Percentiles rank a stretch among this genome's conserved stretches.
phyloP scores from a whole-genome alignment of 306 rosid species.

The Trifolium fragiferum region DNA sequence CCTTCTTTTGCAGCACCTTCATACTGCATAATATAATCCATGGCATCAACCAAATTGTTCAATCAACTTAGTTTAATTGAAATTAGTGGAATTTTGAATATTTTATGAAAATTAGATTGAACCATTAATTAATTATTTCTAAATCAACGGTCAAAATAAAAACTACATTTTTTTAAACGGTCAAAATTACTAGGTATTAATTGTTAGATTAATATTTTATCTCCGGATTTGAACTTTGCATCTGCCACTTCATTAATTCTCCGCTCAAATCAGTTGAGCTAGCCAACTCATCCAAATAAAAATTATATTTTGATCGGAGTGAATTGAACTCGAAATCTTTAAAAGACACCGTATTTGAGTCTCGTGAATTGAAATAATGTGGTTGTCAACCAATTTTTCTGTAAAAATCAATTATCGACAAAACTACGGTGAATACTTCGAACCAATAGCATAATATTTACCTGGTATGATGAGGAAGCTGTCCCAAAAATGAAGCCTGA shows the following conservation, averaged over 20 bases:
- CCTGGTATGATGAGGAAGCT: slow-evolving; percentile 40
- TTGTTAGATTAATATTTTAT: too few species aligned
- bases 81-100: neutral
- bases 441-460: neutral
- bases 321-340: neutral
- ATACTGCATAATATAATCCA: neutral
- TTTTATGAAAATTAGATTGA: neutral
- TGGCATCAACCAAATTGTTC: neutral
- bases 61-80: neutral
- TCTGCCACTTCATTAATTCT: too few species aligned
- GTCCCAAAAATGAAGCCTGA: slow-evolving; percentile 34
- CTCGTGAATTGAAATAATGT: neutral
- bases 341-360: too few species aligned
- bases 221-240: too few species aligned
- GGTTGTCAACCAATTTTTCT: neutral
- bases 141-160: neutral
- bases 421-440: neutral
- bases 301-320: neutral
- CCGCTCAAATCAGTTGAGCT: too few species aligned
- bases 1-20: slow-evolving; percentile 25
- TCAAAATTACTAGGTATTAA: too few species aligned
- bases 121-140: neutral
- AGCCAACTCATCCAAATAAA: neutral
- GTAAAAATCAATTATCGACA: neutral
- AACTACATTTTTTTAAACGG: too few species aligned